Conservation (phyloP, 495 filamentous ascomycete species). For the Aspergillus haitiensis region DNA sequence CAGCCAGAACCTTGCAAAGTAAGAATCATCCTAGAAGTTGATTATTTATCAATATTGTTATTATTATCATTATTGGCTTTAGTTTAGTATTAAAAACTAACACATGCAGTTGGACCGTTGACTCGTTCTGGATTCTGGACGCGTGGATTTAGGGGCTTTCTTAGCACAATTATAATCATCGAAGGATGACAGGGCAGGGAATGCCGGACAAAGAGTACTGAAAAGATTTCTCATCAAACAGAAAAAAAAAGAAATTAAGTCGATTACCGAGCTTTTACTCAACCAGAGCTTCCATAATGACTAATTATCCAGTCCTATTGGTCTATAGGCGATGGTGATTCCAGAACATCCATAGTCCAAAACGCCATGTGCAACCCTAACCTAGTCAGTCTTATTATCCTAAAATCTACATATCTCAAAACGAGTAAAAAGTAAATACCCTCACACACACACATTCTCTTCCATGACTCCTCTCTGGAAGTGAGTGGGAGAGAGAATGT, state of each 20-base stretch:
- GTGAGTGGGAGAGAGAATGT: background rate
- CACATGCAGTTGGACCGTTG: slow-evolving; percentile 23
- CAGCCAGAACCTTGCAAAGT: background rate
- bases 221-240: too few species aligned
- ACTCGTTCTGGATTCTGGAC: slow-evolving; percentile 5
- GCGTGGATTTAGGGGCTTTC: too few species aligned
- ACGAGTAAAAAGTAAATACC: background rate
- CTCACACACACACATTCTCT: background rate
- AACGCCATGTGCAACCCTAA: slow-evolving; percentile 17
- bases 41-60: too few species aligned
- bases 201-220: too few species aligned
- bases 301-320: background rate
- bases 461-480: background rate
- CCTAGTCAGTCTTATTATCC: background rate
- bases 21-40: background rate
- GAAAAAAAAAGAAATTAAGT: too few species aligned
- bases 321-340: background rate
- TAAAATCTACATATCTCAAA: background rate
- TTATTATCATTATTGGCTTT: too few species aligned
- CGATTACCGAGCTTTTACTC: too few species aligned
- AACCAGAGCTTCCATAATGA: too few species aligned
- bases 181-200: background rate
- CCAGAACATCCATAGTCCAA: slow-evolving; percentile 3
- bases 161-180: background rate
- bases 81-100: background rate